A percentile compares a stretch with the other conserved stretches of the same genome.
Evolutionary conservation across 1,284 basidiomycete species (phyloP).

Genomic region (Cryptococcus sp.): DNA sequence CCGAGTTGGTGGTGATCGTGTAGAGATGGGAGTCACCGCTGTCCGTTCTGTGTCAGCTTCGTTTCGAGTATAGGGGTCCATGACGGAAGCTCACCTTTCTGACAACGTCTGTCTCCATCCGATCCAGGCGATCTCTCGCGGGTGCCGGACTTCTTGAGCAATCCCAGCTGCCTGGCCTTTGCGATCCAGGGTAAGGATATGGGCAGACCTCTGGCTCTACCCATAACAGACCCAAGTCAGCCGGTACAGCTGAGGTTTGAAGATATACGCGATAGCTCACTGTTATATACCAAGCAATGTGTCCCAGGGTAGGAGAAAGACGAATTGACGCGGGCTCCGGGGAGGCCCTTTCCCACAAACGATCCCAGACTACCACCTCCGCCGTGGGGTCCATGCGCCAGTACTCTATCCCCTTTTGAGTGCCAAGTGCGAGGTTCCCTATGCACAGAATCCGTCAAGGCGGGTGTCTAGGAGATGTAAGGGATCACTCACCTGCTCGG

Average conservation of each 20-base stretch:
- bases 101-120: slow-evolving; percentile 33
- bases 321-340: slow-evolving; percentile 16
- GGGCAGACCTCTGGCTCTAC: slow-evolving; percentile 21
- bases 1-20: slow-evolving; percentile 39
- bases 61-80: not conserved
- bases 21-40: slow-evolving; percentile 44
- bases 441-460: not conserved
- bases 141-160: slow-evolving; percentile 42
- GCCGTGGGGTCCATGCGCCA: slow-evolving; percentile 35
- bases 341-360: slow-evolving; percentile 30
- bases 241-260: not conserved
- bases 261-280: slow-evolving; percentile 12
- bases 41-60: slow-evolving; percentile 4
- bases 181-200: slow-evolving; percentile 26
- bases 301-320: slow-evolving; percentile 22
- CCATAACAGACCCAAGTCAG: not conserved
- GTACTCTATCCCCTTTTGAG: slow-evolving; percentile 34
- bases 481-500: slow-evolving; percentile 23
- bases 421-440: slow-evolving; percentile 36
- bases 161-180: slow-evolving; percentile 23
- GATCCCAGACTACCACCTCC: slow-evolving; percentile 44
- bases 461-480: not conserved
- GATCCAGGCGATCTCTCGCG: slow-evolving; percentile 41
- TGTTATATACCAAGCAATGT: slow-evolving; percentile 34
- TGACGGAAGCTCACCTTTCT: slow-evolving; percentile 18